Evolutionary conservation across 1,284 basidiomycete species (phyloP), one percentile per base, ranked within the genome.

Genomic region (Acaromyces ingoldii): DNA sequence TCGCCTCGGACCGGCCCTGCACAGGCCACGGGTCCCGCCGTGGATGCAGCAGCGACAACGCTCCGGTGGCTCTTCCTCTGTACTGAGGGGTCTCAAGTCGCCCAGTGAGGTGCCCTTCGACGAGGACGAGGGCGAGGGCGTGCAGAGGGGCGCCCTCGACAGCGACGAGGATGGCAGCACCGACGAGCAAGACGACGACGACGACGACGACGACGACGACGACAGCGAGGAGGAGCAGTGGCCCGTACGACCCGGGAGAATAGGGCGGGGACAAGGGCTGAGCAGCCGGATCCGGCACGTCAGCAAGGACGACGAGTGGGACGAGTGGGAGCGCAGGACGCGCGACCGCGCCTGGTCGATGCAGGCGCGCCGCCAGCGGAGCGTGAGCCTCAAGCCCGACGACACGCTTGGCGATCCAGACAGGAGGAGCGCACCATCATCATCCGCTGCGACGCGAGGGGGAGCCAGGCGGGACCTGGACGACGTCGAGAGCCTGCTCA

Each of bases 401-500:
- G 49, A 7, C 53, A 55, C 5, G 53, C 58, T 15, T 54, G 49
- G 48, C 29, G 29, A 37, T 38, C 22, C 33, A 43, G 17, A 29
- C 15, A 22, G 22, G 47, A 50, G 10, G 51, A 37, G n/a, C n/a
- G n/a, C n/a, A n/a, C n/a, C n/a, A n/a, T n/a, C n/a, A n/a, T n/a
- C n/a, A n/a, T n/a, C n/a, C n/a, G n/a, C n/a, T n/a, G n/a, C n/a
- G n/a, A n/a, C n/a, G n/a, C n/a, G n/a, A n/a, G n/a, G n/a, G n/a
- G n/a, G n/a, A n/a, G n/a, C n/a, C n/a, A n/a, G n/a, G n/a, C n/a
- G n/a, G 5, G 61, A 64, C 21, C 33, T 74, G 3, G 60, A 72
- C 26, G 62, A 69, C 30, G 62, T 74, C 1, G 52, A 60, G 34
- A 51, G 54, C 2, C 47, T 73, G 0, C 60, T 75, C 1, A 51